Conservation (phyloP, 495 filamentous ascomycete genomes). For the Hyaloscypha hepaticicola region DNA sequence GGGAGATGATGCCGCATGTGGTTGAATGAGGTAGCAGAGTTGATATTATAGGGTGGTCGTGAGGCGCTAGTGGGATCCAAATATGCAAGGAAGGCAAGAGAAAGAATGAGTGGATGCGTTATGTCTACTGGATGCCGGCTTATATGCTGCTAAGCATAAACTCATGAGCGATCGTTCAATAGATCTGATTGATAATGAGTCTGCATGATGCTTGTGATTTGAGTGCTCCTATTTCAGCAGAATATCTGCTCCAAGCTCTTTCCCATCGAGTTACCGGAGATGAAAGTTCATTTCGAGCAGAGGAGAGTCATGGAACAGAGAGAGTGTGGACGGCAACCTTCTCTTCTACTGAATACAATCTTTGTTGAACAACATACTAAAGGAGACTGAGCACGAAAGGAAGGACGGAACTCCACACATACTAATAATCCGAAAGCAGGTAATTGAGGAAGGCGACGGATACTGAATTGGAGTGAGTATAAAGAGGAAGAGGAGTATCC, state of each 20-base stretch:
- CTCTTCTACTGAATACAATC: no score
- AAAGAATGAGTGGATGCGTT: background rate
- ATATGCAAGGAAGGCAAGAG: background rate
- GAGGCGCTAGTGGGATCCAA: background rate
- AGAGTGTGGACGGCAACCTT: no score
- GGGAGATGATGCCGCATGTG: background rate
- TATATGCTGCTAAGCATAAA: background rate
- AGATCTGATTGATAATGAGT: background rate
- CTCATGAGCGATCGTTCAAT: background rate
- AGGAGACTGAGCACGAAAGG: no score
- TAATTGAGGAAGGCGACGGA: no score
- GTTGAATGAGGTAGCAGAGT: constrained; percentile 2
- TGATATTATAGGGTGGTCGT: background rate
- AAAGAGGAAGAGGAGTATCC: no score
- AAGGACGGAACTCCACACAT: no score
- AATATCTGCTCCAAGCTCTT: background rate
- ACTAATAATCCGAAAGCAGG: no score
- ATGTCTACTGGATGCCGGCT: background rate
- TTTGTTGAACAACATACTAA: no score
- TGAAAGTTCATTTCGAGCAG: no score
- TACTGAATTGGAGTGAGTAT: no score
- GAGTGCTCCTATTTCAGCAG: background rate
- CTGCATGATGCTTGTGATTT: background rate
- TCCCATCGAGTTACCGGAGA: background rate
- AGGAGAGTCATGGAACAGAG: no score